Evolutionary conservation across 2,329 filamentous ascomycete species (phyloP).

Genomic region (Fusarium brevicatenulatum): DNA sequence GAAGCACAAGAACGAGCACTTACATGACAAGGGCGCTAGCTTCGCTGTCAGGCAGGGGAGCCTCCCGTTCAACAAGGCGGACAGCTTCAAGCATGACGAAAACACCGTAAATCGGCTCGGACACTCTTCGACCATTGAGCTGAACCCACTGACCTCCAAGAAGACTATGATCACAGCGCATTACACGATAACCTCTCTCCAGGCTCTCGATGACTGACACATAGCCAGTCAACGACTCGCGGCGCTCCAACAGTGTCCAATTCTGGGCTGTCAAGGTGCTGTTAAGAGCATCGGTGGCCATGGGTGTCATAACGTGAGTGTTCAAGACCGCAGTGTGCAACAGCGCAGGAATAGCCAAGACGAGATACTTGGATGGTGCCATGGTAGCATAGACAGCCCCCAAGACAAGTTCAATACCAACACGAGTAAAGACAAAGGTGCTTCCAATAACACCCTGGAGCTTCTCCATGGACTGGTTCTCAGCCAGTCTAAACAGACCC

Average conservation of each 20-base stretch:
- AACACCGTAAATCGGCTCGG: constrained; percentile 94
- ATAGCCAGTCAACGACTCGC: constrained; percentile 91
- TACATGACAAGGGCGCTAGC: constrained; percentile 88
- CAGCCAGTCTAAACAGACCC: constrained; percentile 67
- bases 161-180: constrained; percentile 94
- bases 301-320: constrained; percentile 73
- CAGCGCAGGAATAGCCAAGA: constrained; percentile 76
- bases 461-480: constrained; percentile 53
- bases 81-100: constrained; percentile 96
- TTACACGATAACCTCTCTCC: constrained; percentile 76
- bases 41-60: constrained; percentile 66
- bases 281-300: constrained; percentile 72
- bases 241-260: constrained; percentile 81
- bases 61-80: constrained; percentile 74
- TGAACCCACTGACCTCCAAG: constrained; percentile 90
- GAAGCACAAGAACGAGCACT: constrained; percentile 48
- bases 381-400: constrained; percentile 72
- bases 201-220: constrained; percentile 86
- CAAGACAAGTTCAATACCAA: constrained; percentile 77
- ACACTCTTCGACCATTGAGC: constrained; percentile 63
- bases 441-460: constrained; percentile 66
- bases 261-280: constrained; percentile 70
- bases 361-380: constrained; percentile 74
- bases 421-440: constrained; percentile 72
- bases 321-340: constrained; percentile 78